phyloP scores from a whole-genome alignment of 148 eudicot species.

The Rhododendron griersonianum region DNA sequence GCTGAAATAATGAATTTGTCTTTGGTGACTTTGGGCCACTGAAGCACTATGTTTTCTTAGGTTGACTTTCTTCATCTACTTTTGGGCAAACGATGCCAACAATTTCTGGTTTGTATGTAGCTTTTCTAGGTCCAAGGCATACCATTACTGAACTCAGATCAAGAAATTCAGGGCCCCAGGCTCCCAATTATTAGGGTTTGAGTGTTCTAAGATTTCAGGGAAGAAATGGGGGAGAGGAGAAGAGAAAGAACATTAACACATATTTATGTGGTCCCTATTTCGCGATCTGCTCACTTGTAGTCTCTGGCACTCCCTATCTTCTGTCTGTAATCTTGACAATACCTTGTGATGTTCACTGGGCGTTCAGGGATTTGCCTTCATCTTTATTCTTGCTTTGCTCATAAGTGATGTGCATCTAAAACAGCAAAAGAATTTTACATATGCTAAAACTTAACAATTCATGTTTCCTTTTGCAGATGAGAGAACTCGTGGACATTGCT shows the following conservation, averaged over 20 bases:
- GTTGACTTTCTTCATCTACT: constrained; percentile 1
- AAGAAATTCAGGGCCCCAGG: not conserved
- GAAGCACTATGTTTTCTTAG: not conserved
- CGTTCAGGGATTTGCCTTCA: not conserved
- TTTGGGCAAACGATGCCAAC: not conserved
- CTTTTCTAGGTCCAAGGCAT: not conserved
- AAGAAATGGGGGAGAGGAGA: not conserved
- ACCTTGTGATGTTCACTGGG: not conserved
- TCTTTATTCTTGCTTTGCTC: not conserved
- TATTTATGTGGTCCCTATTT: not conserved
- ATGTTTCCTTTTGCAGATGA: constrained; percentile 35
- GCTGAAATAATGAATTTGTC: not conserved
- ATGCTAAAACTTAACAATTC: not conserved
- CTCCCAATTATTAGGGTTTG: not conserved
- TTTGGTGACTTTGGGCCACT: constrained; percentile 5
- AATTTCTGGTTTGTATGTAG: not conserved
- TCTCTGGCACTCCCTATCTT: not conserved
- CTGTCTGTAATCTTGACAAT: not conserved
- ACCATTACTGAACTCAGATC: not conserved
- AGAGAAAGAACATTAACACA: not conserved
- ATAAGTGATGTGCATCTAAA: not conserved
- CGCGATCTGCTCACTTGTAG: not conserved
- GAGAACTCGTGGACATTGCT: constrained; percentile 51
- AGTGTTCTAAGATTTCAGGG: not conserved
- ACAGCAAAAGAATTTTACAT: not conserved